Percentiles rank a stretch among this genome's conserved stretches.
Evolutionary conservation across 2,329 filamentous ascomycete species (phyloP).

Genomic region (Mycogone perniciosa): DNA sequence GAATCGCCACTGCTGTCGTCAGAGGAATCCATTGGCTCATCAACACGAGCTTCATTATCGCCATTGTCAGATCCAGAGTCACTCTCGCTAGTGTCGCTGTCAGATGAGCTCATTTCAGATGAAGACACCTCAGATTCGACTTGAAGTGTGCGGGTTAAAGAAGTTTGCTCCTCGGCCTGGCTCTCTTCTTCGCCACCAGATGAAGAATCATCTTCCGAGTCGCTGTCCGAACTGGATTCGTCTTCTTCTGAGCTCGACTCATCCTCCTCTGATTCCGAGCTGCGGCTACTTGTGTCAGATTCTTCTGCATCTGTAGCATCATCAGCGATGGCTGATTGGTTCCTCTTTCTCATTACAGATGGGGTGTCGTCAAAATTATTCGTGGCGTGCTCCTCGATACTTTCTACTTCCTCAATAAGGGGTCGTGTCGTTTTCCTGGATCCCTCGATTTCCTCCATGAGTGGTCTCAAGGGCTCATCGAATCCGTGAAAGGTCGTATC

Average conservation of each 20-base stretch:
- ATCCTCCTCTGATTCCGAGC: neutral
- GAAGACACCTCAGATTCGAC: neutral
- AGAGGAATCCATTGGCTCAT: neutral
- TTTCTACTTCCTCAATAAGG: constrained; percentile 9
- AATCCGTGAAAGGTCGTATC: constrained; percentile 4
- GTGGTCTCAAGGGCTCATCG: constrained; percentile 18
- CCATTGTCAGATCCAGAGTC: constrained; percentile 6
- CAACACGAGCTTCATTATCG: constrained; percentile 13
- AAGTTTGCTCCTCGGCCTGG: neutral
- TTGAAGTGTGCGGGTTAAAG: neutral
- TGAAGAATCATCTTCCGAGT: constrained; percentile 12
- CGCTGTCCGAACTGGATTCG: constrained; percentile 8
- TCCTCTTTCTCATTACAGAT: neutral
- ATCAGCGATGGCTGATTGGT: neutral
- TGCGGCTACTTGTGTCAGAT: neutral
- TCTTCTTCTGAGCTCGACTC: neutral
- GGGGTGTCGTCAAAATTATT: neutral
- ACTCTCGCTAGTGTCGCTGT: constrained; percentile 1
- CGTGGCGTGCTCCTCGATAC: neutral
- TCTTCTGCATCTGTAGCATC: neutral
- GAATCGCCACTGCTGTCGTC: constrained; percentile 14
- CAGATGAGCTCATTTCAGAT: neutral
- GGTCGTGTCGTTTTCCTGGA: neutral
- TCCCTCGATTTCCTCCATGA: constrained; percentile 22
- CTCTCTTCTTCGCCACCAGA: neutral